Base-by-base conservation (phyloP, 2,329 filamentous ascomycete species). In the Colletotrichum cuscutae region DNA sequence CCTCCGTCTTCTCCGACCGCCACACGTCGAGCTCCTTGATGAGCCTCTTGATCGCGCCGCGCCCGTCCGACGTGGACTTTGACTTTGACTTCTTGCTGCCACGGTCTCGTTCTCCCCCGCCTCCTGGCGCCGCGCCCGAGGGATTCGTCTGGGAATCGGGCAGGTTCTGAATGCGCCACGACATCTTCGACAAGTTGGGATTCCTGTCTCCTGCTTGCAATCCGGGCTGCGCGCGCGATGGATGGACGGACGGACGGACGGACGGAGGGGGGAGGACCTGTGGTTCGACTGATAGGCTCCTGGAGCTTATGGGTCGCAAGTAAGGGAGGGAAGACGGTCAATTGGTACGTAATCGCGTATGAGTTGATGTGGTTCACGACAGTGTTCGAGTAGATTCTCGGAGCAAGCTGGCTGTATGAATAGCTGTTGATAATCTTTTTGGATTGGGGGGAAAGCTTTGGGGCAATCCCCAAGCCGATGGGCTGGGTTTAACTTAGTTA, bases 21-120 rank as follows among this genome's bases (percentile, higher is more conserved):
- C 86, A 90, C 46, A 81, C 83, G 37, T 87, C 85, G 65, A 92
- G 83, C 80, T 92, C 90, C 77, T 87, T 88, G 74, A 91, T 80
- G 73, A 92, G 85, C 28, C 90, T 87, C 78, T 88, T 88, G 37
- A 87, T 84, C 26, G 89, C 89, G 75, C 81, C 72, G 28, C 65
- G 54, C 26, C 71, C 85, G 76, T 85, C 85, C 49, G 84, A 80
- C 57, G 81, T 70, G 32, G 66, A 72, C 70, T 72, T 72, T 30
- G 68, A 70, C 60, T 72, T 74, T 35, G 54, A 61, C 52, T 69
- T 60, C n/a, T 37, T 58, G 1, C 42, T 8, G 42, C 42, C 19
- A n/a, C 19, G 32, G 32, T 35, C 42, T n/a, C 42, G 37, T 19
- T 42, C 42, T 49, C 42, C 32, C 22, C 19, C 30, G 30, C 30